Conservation (phyloP, 352 stramenopile species). For the Pythium vanterpoolii region DNA sequence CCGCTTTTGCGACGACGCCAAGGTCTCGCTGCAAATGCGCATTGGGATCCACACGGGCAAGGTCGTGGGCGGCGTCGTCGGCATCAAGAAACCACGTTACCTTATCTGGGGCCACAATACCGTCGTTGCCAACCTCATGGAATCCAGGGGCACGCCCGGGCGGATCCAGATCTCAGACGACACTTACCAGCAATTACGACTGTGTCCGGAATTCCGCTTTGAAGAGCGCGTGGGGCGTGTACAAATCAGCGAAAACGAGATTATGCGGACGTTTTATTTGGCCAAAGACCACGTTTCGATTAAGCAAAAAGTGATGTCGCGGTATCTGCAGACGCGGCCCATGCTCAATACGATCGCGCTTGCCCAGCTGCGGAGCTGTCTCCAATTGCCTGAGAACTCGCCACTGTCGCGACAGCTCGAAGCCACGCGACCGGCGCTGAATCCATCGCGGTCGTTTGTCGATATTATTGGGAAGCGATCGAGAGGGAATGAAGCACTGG, state of each 20-base stretch:
- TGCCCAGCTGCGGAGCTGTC: constrained; percentile 47
- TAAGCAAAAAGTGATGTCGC: constrained; percentile 45
- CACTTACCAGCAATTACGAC: constrained; percentile 48
- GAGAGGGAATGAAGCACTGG: not conserved
- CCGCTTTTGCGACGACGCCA: constrained; percentile 53
- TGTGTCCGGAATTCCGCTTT: constrained; percentile 49
- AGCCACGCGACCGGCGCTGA: constrained; percentile 20
- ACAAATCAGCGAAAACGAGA: constrained; percentile 55
- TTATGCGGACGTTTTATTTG: constrained; percentile 51
- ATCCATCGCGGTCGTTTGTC: constrained; percentile 38
- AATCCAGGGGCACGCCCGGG: constrained; percentile 53
- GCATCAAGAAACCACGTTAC: constrained; percentile 83
- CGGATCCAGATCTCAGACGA: constrained; percentile 64
- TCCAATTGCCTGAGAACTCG: constrained; percentile 50
- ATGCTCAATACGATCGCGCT: constrained; percentile 39
- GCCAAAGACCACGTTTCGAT: constrained; percentile 38
- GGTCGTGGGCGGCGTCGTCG: constrained; percentile 78
- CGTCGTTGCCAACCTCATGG: constrained; percentile 78
- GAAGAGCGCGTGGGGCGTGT: constrained; percentile 45
- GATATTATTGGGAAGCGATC: constrained; percentile 40
- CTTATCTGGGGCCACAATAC: constrained; percentile 83
- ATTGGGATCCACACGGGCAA: constrained; percentile 85
- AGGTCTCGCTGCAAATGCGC: constrained; percentile 79
- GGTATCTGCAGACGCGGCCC: constrained; percentile 41
- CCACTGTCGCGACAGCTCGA: constrained; percentile 48